Percentiles rank a stretch among this genome's conserved stretches.
These are phyloP conservation scores for Lachnellula subtilissima DNA, from an alignment of 2,329 filamentous ascomycete genomes.

Conservation along the genomic window DNA sequence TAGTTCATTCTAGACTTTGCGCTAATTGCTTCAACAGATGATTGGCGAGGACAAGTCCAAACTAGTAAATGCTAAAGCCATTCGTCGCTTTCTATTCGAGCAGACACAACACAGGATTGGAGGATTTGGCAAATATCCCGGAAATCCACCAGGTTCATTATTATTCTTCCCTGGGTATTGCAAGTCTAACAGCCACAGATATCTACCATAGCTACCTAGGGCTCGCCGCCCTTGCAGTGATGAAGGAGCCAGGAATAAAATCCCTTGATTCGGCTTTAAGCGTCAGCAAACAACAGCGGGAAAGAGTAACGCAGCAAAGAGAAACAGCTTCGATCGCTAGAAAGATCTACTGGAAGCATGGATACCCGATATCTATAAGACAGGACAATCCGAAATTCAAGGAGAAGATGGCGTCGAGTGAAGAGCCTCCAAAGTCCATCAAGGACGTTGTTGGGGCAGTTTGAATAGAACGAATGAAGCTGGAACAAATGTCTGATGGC, in stretches of 20 bases:
- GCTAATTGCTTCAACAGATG: slow-evolving; percentile 39
- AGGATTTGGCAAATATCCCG: slow-evolving; percentile 71
- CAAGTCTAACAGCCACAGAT: slow-evolving; percentile 40
- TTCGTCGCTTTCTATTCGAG: slow-evolving; percentile 74
- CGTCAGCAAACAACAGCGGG: slow-evolving; percentile 57
- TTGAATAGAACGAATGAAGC: neutral
- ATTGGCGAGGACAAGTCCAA: slow-evolving; percentile 44
- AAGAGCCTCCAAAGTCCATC: slow-evolving; percentile 10
- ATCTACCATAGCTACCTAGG: slow-evolving; percentile 89
- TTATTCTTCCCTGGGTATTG: neutral
- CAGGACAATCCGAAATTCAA: slow-evolving; percentile 23
- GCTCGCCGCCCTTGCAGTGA: slow-evolving; percentile 70
- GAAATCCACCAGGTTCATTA: slow-evolving; percentile 57
- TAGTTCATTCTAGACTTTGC: too few species aligned
- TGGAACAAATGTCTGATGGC: neutral
- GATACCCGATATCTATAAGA: slow-evolving; percentile 23
- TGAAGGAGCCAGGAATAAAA: slow-evolving; percentile 66
- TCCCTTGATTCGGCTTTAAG: slow-evolving; percentile 71
- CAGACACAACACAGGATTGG: slow-evolving; percentile 84
- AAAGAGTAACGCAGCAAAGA: slow-evolving; percentile 39
- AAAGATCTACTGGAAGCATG: slow-evolving; percentile 23
- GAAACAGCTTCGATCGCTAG: slow-evolving; percentile 7
- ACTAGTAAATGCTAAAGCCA: slow-evolving; percentile 54
- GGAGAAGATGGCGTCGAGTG: slow-evolving; percentile 15
- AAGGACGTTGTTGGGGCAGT: slow-evolving; percentile 3